A percentile compares a stretch with the other conserved stretches of the same genome.
These are phyloP conservation scores for Aureobasidium pullulans DNA, from an alignment of 2,329 filamentous ascomycete species.

Conservation along the genomic window DNA sequence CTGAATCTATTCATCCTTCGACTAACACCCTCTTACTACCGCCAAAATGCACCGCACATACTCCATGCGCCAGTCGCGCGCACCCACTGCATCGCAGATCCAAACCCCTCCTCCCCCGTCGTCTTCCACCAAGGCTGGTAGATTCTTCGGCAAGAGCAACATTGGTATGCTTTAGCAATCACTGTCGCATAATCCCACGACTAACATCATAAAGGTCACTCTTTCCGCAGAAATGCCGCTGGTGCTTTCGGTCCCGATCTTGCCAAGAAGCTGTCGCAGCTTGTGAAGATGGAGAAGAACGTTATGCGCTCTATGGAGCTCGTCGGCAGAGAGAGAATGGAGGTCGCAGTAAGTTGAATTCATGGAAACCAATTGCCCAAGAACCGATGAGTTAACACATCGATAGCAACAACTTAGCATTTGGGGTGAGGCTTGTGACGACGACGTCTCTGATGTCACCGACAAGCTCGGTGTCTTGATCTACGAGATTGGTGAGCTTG, in stretches of 20 bases:
- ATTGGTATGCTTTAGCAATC: constrained; percentile 51
- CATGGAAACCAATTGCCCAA: not conserved
- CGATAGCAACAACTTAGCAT: constrained; percentile 91
- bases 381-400: constrained; percentile 17
- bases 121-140: constrained; percentile 82
- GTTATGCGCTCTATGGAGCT: constrained; percentile 97
- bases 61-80: constrained; percentile 95
- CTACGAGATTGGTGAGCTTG: constrained; percentile 96
- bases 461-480: constrained; percentile 97
- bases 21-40: not conserved
- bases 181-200: not conserved
- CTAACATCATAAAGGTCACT: constrained; percentile 48
- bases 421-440: constrained; percentile 92
- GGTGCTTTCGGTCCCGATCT: constrained; percentile 80
- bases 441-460: constrained; percentile 97
- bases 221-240: constrained; percentile 64
- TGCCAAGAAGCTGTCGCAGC: constrained; percentile 92
- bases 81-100: constrained; percentile 83
- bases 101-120: constrained; percentile 90
- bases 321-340: constrained; percentile 93
- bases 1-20: not conserved
- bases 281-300: constrained; percentile 99
- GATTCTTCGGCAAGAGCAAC: constrained; percentile 79
- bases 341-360: constrained; percentile 72
- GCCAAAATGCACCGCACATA: constrained; percentile 89